Base-by-base conservation (phyloP, 106 monocot species). In the Dioscorea zingiberensis region DNA sequence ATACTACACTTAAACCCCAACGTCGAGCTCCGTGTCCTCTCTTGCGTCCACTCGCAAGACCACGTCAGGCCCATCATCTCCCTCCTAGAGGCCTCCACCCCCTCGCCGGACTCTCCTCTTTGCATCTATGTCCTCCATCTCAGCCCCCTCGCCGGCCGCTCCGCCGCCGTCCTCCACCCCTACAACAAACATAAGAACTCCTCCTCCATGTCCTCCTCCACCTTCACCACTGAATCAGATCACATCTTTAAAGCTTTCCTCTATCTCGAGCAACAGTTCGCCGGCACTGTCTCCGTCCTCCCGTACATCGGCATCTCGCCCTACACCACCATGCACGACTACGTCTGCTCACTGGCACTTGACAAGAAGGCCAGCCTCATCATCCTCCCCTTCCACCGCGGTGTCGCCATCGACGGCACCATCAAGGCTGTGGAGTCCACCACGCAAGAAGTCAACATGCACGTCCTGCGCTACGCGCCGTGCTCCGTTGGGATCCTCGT, bases 101-200 rank as follows among this genome's bases (percentile, higher is more conserved):
- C 84, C 26, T 62, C 73, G 7, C 14, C 25, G 23, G 26, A 38
- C 21, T 48, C 53, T n/a, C 87, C 91, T 48, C 23, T 92, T 59
- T 77, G 76, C 69, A 46, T 87, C 58, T 79, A 87, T 58, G 59
- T 77, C 25, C 76, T 92, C 68, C 87, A 84, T 69, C 87, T 92
- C 58, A 47, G 30, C 28, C 78, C 79, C 62, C 81, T 92, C 27
- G 79, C 67, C 18, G 91, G 91, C 22, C 76, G 81, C 18, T 18
- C 74, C 53, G 73, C 76, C 15, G 60, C 87, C 32, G 48, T 82
- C 46, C 74, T 92, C 46, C 28, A 54, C 24, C 79, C 81, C 2
- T 73, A 87, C 84, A 72, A 64, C 48, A 51, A 60, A 45, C 53
- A 16, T 10, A 6, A 0, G 9, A 38, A 6, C 38, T n/a, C n/a